These are phyloP conservation scores for Podila epicladia DNA, from an alignment of 192 early-diverging fungal species.

Conservation along the genomic window DNA sequence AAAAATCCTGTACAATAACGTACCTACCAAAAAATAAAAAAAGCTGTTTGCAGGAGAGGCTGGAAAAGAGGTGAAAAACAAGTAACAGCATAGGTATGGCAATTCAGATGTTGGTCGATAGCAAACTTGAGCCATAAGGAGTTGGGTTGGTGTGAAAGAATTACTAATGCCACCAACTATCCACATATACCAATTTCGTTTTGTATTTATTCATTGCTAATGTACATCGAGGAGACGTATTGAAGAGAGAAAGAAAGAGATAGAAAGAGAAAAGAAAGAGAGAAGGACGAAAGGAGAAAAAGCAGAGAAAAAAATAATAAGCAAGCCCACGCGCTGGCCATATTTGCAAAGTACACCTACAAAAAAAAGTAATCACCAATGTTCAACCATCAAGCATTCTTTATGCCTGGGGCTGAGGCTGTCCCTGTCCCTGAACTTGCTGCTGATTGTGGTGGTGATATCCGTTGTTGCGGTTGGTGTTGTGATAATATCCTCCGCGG, in stretches of 20 bases:
- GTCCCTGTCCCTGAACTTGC: slow-evolving; percentile 21
- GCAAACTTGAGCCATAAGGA: no score
- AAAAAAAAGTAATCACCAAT: background rate
- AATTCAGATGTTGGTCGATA: no score
- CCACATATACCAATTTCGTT: no score
- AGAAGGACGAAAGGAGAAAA: background rate
- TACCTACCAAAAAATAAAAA: no score
- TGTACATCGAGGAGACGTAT: slow-evolving; percentile 29
- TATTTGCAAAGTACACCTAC: background rate
- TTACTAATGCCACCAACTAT: no score
- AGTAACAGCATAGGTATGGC: no score
- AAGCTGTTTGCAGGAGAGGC: no score
- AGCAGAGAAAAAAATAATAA: slow-evolving; percentile 5
- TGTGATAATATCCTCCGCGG: slow-evolving; percentile 53
- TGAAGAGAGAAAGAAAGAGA: slow-evolving; percentile 1
- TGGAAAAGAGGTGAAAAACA: no score
- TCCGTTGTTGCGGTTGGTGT: slow-evolving; percentile 18
- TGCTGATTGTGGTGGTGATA: slow-evolving; percentile 21
- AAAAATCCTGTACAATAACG: no score
- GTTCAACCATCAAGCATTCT: slow-evolving; percentile 13
- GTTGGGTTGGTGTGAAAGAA: no score
- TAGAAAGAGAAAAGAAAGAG: slow-evolving; percentile 1
- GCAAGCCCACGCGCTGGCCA: background rate
- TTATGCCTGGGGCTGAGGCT: slow-evolving; percentile 46
- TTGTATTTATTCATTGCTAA: background rate